Evolutionary conservation across 805 yeast species (phyloP).

Genomic region (Candida ascalaphidarum): DNA sequence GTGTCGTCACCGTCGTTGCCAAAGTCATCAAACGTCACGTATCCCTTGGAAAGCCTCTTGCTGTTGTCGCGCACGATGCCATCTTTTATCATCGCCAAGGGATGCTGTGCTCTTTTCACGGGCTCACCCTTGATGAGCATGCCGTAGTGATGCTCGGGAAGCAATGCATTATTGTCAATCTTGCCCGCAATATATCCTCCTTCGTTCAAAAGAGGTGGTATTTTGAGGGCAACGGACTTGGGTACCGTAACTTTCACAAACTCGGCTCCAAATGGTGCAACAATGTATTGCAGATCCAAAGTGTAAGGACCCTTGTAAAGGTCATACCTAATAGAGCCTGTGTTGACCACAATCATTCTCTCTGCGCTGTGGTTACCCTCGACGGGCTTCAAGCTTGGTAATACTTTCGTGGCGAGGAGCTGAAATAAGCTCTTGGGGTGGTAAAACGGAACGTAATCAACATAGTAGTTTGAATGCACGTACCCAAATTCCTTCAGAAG

Average conservation of each 20-base stretch:
- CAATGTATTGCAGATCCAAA: constrained; percentile 67
- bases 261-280: constrained; percentile 75
- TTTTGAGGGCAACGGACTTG: constrained; percentile 41
- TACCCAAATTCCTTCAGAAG: constrained; percentile 53
- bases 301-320: constrained; percentile 80
- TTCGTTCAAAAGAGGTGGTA: constrained; percentile 51
- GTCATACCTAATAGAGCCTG: constrained; percentile 86
- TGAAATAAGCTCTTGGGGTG: constrained; percentile 45
- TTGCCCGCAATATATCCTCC: constrained; percentile 32
- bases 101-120: too few species aligned
- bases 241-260: constrained; percentile 70
- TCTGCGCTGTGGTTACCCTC: constrained; percentile 11
- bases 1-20: constrained; percentile 85
- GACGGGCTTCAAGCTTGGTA: constrained; percentile 35
- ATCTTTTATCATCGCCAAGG: background rate
- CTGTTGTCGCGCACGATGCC: too few species aligned
- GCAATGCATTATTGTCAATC: constrained; percentile 8
- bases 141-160: constrained; percentile 15
- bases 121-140: too few species aligned
- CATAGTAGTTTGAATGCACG: constrained; percentile 52
- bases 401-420: constrained; percentile 47
- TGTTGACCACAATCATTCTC: constrained; percentile 58
- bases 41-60: constrained; percentile 48
- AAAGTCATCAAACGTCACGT: constrained; percentile 73
- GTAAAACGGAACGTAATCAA: constrained; percentile 54